Evolutionary conservation across 768 basidiomycete species (phyloP), one percentile per base, ranked within the genome.

Genomic region (Mycena haematopus): DNA sequence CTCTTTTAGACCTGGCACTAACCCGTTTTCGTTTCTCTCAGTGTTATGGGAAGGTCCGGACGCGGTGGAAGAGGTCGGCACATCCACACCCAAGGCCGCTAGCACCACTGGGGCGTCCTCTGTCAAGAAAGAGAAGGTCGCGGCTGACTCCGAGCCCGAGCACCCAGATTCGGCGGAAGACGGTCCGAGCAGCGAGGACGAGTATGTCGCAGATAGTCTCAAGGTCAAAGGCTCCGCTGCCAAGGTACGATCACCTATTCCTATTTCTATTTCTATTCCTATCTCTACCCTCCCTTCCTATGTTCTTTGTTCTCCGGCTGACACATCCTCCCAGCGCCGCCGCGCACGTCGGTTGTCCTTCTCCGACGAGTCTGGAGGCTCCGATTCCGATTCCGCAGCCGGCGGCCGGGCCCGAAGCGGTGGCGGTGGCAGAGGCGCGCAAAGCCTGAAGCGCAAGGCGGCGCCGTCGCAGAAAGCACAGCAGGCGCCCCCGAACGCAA

Each of bases 21-120:
- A 68, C 73, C 69, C 60, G 69, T 58, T 66, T 69, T 66, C 19
- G 35, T 53, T 69, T 69, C 65, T 65, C 70, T 66, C 71, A 93
- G 91, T 86, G 86, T 74, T 82, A 66, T 93, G 90, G 89, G 91
- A 93, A 71, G 89, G 85, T 1, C 75, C 80, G 27, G 85, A 86
- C 21, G 85, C 82, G 5, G 65, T 87, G 46, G 85, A 90, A 64
- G 83, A 81, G 25, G 21, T 40, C 58, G 63, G 68, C 70, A 47
- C 72, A 45, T 24, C 44, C 69, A 46, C 70, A 74, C 6, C 75
- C 68, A 53, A 66, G 22, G 44, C 71, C 25, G 49, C 71, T 40
- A 66, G 72, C 52, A 56, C 67, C 67, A 63, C 65, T 7, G 31
- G 29, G 50, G 14, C 21, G 33, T 42, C 40, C 40, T 65, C 65